Evolutionary conservation across 768 basidiomycete species (phyloP).

Genomic region (Pleurotus djamor): DNA sequence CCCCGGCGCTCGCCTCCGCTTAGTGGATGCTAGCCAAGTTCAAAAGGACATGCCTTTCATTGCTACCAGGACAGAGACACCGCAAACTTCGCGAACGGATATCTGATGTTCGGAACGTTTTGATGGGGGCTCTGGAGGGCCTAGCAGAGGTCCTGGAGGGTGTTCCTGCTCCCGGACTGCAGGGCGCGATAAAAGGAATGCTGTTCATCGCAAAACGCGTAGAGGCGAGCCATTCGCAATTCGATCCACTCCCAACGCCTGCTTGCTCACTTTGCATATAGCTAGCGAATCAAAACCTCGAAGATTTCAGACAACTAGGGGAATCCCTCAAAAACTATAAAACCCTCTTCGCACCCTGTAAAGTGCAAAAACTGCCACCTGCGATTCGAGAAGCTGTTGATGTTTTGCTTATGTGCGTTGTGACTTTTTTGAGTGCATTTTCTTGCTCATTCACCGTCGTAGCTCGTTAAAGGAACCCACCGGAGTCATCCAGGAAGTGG

Average conservation of each 20-base stretch:
- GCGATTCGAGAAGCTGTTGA: not conserved
- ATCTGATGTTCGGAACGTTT: too few species aligned
- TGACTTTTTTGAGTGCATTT: not conserved
- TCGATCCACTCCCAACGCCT: not conserved
- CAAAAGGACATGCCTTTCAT: too few species aligned
- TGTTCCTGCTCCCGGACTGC: not conserved
- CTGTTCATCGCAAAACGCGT: not conserved
- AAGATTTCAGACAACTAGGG: not conserved
- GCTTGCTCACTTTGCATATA: not conserved
- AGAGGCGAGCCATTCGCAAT: not conserved
- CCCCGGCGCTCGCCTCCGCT: too few species aligned
- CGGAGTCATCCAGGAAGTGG: not conserved
- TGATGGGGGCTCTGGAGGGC: too few species aligned
- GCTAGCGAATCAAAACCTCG: not conserved
- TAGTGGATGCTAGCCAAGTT: too few species aligned
- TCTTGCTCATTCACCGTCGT: not conserved
- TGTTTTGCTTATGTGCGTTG: not conserved
- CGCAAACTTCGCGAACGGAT: too few species aligned
- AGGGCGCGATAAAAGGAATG: conserved; percentile 1
- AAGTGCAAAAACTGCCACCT: not conserved
- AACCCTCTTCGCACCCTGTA: not conserved
- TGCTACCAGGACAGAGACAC: too few species aligned
- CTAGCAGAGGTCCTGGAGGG: not conserved
- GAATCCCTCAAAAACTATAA: not conserved
- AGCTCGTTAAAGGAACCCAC: not conserved